Evolutionary conservation across 139 green algal species (phyloP).

Genomic region (Chlamydomonas incerta): DNA sequence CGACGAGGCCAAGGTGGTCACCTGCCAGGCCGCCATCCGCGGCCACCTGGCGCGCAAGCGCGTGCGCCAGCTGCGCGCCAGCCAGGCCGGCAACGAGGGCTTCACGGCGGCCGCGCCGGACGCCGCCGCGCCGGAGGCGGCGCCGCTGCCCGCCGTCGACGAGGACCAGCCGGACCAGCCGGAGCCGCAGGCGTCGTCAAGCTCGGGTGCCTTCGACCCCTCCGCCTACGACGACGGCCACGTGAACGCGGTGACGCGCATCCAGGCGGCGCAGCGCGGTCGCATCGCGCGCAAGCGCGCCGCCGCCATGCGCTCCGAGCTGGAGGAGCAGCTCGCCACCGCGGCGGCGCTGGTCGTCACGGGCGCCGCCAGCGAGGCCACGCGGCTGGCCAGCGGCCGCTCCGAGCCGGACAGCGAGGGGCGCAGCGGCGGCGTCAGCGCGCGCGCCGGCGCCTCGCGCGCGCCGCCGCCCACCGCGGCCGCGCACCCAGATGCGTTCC

Average conservation of each 20-base stretch:
- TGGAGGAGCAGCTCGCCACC: not conserved
- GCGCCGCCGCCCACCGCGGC: not conserved
- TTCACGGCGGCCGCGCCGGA: too few species aligned
- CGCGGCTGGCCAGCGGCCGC: too few species aligned
- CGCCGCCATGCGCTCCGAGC: not conserved
- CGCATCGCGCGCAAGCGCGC: conserved; percentile 13
- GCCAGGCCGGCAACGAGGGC: too few species aligned
- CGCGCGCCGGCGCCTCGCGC: too few species aligned
- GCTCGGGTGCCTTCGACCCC: not conserved
- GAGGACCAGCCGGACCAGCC: not conserved
- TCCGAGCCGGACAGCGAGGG: not conserved
- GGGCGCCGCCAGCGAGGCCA: too few species aligned
- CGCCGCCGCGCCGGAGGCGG: not conserved
- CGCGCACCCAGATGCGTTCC: too few species aligned
- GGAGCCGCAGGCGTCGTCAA: not conserved
- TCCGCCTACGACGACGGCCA: conserved; percentile 1
- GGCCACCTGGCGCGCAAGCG: conserved; percentile 42
- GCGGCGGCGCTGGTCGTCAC: too few species aligned
- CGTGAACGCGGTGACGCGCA: conserved; percentile 21
- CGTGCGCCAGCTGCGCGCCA: conserved; percentile 10
- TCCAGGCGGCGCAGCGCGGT: conserved; percentile 39
- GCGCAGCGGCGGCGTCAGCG: not conserved
- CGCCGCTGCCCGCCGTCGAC: not conserved
- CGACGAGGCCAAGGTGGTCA: conserved; percentile 25
- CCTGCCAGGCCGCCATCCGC: conserved; percentile 42